Evolutionary conservation across 768 basidiomycete genomes (phyloP).

Genomic region (Trametes sanguinea): DNA sequence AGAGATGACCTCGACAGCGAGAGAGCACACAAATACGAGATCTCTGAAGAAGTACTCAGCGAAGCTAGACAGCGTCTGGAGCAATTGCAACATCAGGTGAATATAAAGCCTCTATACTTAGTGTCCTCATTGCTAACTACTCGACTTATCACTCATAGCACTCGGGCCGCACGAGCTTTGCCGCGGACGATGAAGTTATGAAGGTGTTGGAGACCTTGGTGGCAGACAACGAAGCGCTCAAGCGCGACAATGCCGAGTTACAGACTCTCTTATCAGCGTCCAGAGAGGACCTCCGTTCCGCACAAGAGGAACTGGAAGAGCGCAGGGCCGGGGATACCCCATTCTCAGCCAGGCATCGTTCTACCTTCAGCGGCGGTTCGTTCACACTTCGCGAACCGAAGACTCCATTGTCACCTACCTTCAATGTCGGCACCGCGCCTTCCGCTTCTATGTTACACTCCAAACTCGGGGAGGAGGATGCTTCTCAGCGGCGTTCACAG

Average conservation of each 20-base stretch:
- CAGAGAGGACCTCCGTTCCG: constrained; percentile 68
- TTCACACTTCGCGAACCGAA: constrained; percentile 17
- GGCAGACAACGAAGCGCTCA: constrained; percentile 79
- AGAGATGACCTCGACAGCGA: constrained; percentile 65
- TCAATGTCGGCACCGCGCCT: constrained; percentile 30
- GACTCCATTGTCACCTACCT: constrained; percentile 27
- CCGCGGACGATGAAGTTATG: constrained; percentile 61
- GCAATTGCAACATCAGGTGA: constrained; percentile 57
- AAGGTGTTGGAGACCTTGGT: constrained; percentile 82
- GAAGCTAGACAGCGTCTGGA: constrained; percentile 68
- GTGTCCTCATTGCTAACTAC: not conserved
- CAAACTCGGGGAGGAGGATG: constrained; percentile 14
- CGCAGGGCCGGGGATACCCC: constrained; percentile 47
- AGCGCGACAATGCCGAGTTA: constrained; percentile 80
- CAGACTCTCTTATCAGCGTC: constrained; percentile 72
- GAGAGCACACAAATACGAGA: constrained; percentile 59
- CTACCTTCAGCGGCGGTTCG: constrained; percentile 24
- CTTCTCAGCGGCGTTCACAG: constrained; percentile 33
- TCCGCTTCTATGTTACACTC: constrained; percentile 23
- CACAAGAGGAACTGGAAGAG: constrained; percentile 80
- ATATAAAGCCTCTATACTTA: too few relatives aligned
- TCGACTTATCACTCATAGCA: constrained; percentile 33
- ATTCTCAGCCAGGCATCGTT: constrained; percentile 22
- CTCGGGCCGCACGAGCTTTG: constrained; percentile 37
- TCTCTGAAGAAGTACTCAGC: constrained; percentile 65